Conservation (phyloP, 2,329 filamentous ascomycete genomes). For the Cryphonectria nitschkei region DNA sequence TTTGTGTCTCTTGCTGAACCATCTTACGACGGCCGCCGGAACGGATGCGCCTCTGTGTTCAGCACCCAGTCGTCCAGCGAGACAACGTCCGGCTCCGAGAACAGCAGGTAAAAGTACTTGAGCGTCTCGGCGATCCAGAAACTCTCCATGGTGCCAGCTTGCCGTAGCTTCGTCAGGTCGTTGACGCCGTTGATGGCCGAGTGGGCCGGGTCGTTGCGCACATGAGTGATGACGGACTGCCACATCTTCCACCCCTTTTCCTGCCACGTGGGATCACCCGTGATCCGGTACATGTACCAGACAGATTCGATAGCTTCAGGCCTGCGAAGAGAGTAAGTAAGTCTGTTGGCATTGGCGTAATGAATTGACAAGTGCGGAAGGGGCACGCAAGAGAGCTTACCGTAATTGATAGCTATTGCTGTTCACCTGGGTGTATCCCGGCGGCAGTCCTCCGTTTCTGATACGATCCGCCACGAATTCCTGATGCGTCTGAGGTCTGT, state of each 20-base stretch:
- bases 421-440: conserved; percentile 53
- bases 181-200: conserved; percentile 71
- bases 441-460: conserved; percentile 48
- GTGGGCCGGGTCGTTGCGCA: conserved; percentile 68
- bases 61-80: conserved; percentile 71
- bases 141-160: conserved; percentile 75
- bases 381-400: conserved; percentile 44
- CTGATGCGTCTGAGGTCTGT: conserved; percentile 53
- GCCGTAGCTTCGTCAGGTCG: conserved; percentile 38
- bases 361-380: background rate
- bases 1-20: background rate
- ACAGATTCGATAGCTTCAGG: conserved; percentile 88
- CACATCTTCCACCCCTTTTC: conserved; percentile 91
- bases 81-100: conserved; percentile 66
- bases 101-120: conserved; percentile 90
- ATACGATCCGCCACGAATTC: conserved; percentile 57
- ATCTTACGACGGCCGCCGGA: conserved; percentile 47
- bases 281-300: conserved; percentile 90
- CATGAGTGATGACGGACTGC: conserved; percentile 67
- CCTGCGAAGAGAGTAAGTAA: conserved; percentile 42
- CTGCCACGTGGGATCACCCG: conserved; percentile 73
- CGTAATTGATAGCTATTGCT: conserved; percentile 62
- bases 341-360: conserved; percentile 29
- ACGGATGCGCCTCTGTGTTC: conserved; percentile 66
- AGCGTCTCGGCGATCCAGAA: conserved; percentile 91